These are phyloP conservation scores for Xylaria bambusicola DNA, from an alignment of 495 filamentous ascomycete genomes.

Conservation along the genomic window DNA sequence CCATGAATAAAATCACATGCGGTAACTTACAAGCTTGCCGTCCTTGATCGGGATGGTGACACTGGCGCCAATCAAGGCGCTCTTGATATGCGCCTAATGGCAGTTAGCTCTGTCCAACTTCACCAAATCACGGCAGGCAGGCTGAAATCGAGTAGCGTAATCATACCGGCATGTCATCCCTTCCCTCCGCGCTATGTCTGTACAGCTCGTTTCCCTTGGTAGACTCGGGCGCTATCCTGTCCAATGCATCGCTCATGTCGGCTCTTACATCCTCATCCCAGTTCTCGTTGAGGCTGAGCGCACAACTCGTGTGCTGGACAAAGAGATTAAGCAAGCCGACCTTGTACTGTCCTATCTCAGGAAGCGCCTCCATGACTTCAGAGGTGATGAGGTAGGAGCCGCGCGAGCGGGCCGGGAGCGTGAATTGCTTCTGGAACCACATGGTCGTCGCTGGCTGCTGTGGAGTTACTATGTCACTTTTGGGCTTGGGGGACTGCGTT, in stretches of 20 bases:
- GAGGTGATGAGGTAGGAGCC: constrained; percentile 91
- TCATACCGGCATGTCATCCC: constrained; percentile 83
- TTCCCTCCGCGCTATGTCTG: constrained; percentile 84
- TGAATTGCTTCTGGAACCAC: constrained; percentile 79
- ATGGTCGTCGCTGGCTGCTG: constrained; percentile 47
- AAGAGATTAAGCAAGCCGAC: constrained; percentile 87
- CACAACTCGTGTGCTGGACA: constrained; percentile 88
- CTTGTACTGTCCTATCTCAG: constrained; percentile 77
- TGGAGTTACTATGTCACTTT: too few relatives aligned
- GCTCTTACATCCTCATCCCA: constrained; percentile 61
- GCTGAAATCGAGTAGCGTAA: neutral
- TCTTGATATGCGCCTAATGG: constrained; percentile 80
- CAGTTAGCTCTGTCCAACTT: neutral
- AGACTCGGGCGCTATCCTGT: constrained; percentile 81
- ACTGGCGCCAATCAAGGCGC: constrained; percentile 80
- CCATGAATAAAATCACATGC: neutral
- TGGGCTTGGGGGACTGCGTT: constrained; percentile 25
- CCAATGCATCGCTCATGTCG: constrained; percentile 93
- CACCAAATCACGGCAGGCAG: neutral
- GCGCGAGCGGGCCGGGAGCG: constrained; percentile 69
- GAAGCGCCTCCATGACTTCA: constrained; percentile 64
- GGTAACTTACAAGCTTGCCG: constrained; percentile 65
- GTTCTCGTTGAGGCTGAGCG: constrained; percentile 89
- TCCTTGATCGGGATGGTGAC: constrained; percentile 88
- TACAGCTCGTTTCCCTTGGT: constrained; percentile 70